Percentiles rank a stretch among this genome's conserved stretches.
Evolutionary conservation across 441 rosid species (phyloP).

Genomic region (Adansonia madagascariensis): DNA sequence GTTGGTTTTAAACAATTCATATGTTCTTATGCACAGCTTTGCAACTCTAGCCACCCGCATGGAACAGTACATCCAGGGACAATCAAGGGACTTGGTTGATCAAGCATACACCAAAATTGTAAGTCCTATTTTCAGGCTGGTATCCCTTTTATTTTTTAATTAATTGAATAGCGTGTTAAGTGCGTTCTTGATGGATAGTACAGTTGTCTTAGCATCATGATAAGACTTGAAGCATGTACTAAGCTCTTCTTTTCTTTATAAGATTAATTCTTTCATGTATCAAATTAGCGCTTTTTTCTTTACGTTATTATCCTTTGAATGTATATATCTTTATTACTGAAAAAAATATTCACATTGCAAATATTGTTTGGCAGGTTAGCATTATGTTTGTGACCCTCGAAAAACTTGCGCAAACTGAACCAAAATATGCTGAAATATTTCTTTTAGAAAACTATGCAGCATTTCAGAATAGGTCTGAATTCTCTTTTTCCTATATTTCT

Average conservation of each 20-base stretch:
- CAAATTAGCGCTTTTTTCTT: neutral
- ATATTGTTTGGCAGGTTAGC: constrained; percentile 70
- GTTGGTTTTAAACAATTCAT: neutral
- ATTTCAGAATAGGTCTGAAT: constrained; percentile 82
- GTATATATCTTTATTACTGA: neutral
- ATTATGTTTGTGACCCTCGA: constrained; percentile 93
- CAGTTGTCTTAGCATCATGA: neutral
- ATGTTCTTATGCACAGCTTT: constrained; percentile 56
- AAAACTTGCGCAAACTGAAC: constrained; percentile 91
- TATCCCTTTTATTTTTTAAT: neutral
- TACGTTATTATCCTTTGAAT: neutral
- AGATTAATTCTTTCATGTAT: neutral
- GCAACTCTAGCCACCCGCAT: constrained; percentile 97
- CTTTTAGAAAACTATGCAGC: constrained; percentile 98
- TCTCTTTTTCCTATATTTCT: neutral
- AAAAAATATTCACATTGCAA: constrained; percentile 22
- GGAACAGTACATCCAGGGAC: constrained; percentile 99
- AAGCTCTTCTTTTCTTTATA: neutral
- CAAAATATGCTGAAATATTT: constrained; percentile 84
- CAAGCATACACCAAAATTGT: constrained; percentile 96
- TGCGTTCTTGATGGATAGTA: neutral
- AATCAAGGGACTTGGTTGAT: constrained; percentile 98
- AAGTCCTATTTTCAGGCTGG: constrained; percentile 38
- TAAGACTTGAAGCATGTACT: neutral
- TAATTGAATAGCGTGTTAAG: neutral